Evolutionary conservation across 345 rosid genomes (phyloP).

Genomic region (Excoecaria cochinchinensis): DNA sequence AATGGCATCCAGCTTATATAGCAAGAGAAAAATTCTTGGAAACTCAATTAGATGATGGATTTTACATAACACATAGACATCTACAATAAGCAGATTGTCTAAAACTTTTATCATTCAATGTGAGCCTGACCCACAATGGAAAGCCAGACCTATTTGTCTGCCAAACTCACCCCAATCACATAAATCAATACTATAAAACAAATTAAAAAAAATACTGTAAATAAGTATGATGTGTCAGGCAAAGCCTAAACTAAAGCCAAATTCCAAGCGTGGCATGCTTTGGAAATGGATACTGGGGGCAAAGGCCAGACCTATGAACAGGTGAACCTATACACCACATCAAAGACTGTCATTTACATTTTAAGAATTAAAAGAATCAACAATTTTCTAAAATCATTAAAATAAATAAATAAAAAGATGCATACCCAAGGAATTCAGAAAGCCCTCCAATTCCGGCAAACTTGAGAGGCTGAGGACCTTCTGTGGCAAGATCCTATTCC

Average conservation of each 20-base stretch:
- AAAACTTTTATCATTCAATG: neutral
- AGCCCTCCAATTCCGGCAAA: constrained; percentile 88
- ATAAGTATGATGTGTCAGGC: no score
- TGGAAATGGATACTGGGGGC: no score
- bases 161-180: no score
- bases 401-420: constrained; percentile 2
- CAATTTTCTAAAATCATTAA: neutral
- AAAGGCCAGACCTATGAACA: neutral
- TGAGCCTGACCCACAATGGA: no score
- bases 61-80: neutral
- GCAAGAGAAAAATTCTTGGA: neutral
- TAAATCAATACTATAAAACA: no score
- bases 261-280: no score
- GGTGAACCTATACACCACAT: neutral
- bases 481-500: constrained; percentile 71
- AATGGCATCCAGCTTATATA: neutral
- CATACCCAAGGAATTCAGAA: constrained; percentile 89
- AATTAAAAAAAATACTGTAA: no score
- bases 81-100: neutral
- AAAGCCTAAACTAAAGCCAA: no score
- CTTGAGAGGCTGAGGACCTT: constrained; percentile 75
- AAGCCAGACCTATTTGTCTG: no score
- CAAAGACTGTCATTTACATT: neutral
- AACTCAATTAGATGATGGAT: neutral
- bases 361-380: neutral